Evolutionary conservation across 2,329 filamentous ascomycete species (phyloP).

Genomic region (Magnaporthales sp.): DNA sequence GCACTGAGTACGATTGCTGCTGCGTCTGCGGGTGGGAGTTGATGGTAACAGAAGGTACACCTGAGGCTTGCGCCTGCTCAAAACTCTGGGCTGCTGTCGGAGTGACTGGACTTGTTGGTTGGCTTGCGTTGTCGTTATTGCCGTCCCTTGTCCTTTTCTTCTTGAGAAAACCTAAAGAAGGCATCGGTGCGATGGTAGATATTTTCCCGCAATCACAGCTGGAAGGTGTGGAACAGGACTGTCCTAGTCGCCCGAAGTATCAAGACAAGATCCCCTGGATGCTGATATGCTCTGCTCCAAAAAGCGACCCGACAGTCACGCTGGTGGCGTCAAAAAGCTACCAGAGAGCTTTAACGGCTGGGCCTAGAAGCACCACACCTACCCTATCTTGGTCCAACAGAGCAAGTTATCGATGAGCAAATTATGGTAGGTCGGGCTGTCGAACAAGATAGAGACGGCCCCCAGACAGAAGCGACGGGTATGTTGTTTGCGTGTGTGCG

Average conservation of each 20-base stretch:
- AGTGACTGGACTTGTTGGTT: constrained; percentile 56
- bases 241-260: neutral
- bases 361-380: neutral
- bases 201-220: neutral
- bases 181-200: constrained; percentile 49
- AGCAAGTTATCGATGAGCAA: neutral
- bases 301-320: neutral
- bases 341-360: neutral
- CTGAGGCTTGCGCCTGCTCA: constrained; percentile 27
- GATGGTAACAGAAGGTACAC: constrained; percentile 10
- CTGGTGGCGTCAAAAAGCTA: neutral
- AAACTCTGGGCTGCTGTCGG: constrained; percentile 46
- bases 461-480: neutral
- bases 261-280: neutral
- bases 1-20: constrained; percentile 16
- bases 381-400: neutral
- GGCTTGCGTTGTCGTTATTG: constrained; percentile 60
- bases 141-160: constrained; percentile 98
- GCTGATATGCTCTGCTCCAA: neutral
- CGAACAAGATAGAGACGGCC: neutral
- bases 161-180: constrained; percentile 91
- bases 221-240: neutral
- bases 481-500: neutral
- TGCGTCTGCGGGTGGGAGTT: constrained; percentile 16
- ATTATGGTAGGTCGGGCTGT: too few species aligned